Conservation (phyloP, 306 rosid species). For the Mimosa pudica region DNA sequence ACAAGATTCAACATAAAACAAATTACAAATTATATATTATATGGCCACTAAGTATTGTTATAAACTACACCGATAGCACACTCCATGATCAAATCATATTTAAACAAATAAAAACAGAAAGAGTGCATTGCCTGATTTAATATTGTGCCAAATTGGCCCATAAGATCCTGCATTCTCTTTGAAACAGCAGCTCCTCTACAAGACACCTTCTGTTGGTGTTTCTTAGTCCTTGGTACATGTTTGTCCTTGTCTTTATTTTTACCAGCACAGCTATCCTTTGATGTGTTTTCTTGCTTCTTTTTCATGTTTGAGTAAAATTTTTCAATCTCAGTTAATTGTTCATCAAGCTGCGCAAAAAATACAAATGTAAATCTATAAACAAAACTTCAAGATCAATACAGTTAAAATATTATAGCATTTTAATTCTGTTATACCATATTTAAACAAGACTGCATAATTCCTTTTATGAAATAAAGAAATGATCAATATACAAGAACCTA, state of each 20-base stretch:
- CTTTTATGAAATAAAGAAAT: too few relatives aligned
- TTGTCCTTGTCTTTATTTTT: conserved; percentile 77
- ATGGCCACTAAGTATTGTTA: background rate
- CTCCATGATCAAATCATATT: conserved; percentile 23
- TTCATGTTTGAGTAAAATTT: conserved; percentile 45
- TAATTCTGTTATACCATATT: background rate
- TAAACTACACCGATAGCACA: conserved; percentile 4
- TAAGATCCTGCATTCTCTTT: conserved; percentile 93
- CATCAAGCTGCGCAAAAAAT: conserved; percentile 65
- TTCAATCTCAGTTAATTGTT: conserved; percentile 63
- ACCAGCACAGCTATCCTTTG: conserved; percentile 52
- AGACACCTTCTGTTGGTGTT: conserved; percentile 75
- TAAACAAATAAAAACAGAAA: conserved; percentile 5
- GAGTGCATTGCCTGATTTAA: conserved; percentile 65
- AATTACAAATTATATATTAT: background rate
- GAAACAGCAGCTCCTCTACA: conserved; percentile 76
- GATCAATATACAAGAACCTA: too few relatives aligned
- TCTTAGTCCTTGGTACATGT: conserved; percentile 70
- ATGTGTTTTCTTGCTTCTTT: conserved; percentile 49
- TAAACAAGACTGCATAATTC: too few relatives aligned
- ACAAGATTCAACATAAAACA: background rate
- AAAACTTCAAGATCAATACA: conserved; percentile 14
- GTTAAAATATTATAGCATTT: conserved; percentile 23
- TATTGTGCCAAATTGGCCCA: conserved; percentile 83
- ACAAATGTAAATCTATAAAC: conserved; percentile 6